Base-by-base conservation (phyloP, 345 rosid species). In the Psidium guajava region DNA sequence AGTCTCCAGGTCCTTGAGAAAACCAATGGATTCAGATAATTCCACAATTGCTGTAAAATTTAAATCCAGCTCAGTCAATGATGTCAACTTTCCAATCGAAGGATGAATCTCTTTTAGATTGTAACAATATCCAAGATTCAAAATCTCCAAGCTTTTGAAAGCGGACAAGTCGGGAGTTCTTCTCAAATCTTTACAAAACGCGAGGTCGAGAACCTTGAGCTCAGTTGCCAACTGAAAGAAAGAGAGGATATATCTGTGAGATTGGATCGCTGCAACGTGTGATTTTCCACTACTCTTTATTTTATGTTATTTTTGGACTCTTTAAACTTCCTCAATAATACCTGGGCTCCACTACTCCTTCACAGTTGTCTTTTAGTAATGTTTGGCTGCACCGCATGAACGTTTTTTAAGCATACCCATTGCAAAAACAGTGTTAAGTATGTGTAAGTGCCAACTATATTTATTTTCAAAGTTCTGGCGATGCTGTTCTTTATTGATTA, bases 211-310 rank as follows among this genome's bases (percentile, higher is more conserved):
- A 6, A 54, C 56, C 7, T 54, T n/a, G 69, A 59, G 69, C 36
- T 59, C 2, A 1, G 8, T 59, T 0, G 69, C 32, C 69, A n/a
- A 12, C 69, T n/a, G 8, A 2, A 59, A 59, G 18, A 59, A 59
- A 59, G 18, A n/a, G 5, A 12, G 2, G 8, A 3, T n/a, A n/a
- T 0, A 1, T 59, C 0, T 2, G 1, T 59, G 18, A 5, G 1
- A n/a, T 13, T 59, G 18, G 69, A n/a, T 8, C 6, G 0, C 27
- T 1, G 1, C 32, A 25, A n/a, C 6, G 6, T 14, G 1, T 57
- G 32, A 57, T 25, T 58, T 58, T 58, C 1, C 8, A 6, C 15
- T 5, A 25, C 16, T 42, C 64, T 28, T 58, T 49, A 49, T 49
- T 49, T 1, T 47, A 47, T 47, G 18, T 52, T 54, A 18, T 58